Percentiles rank a stretch among this genome's conserved stretches.
phyloP scores from a whole-genome alignment of 1,284 basidiomycete species.

The Leccinum pseudoinsigne region DNA sequence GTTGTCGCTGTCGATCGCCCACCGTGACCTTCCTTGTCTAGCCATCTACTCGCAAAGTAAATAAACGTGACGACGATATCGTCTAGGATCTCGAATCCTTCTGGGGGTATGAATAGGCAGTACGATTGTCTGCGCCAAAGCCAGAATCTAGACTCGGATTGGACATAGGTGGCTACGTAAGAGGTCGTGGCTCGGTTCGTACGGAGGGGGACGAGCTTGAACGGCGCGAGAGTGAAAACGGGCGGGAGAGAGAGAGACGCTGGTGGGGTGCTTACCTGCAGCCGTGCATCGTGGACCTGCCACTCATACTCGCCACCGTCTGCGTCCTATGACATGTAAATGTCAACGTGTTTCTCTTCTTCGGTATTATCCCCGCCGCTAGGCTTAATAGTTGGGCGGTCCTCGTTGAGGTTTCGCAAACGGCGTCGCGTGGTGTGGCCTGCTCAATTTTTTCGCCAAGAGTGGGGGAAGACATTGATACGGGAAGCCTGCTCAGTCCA shows the following conservation, averaged over 20 bases:
- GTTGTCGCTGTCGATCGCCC: background rate
- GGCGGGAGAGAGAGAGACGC: background rate
- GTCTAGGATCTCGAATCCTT: slow-evolving; percentile 33
- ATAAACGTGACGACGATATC: slow-evolving; percentile 38
- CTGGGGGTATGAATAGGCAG: slow-evolving; percentile 29
- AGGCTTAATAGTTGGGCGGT: too few species aligned
- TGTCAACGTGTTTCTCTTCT: too few species aligned
- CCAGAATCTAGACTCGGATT: slow-evolving; percentile 21
- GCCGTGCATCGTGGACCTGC: slow-evolving; percentile 25
- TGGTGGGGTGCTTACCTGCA: slow-evolving; percentile 22
- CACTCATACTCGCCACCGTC: slow-evolving; percentile 31
- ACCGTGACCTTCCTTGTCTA: slow-evolving; percentile 22
- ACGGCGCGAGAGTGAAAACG: background rate
- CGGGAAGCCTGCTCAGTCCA: background rate
- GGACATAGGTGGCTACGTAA: slow-evolving; percentile 32
- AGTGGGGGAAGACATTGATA: too few species aligned
- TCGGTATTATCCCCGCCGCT: too few species aligned
- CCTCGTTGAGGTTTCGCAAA: too few species aligned
- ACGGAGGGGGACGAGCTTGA: slow-evolving; percentile 29
- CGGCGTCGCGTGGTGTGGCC: too few species aligned
- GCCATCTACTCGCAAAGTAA: slow-evolving; percentile 35
- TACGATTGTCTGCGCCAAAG: slow-evolving; percentile 22
- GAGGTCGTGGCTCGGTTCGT: slow-evolving; percentile 5
- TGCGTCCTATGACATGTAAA: background rate
- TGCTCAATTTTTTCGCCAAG: too few species aligned